Evolutionary conservation across 768 basidiomycete species (phyloP), one percentile per base, ranked within the genome.

Genomic region (Suillus paluster): DNA sequence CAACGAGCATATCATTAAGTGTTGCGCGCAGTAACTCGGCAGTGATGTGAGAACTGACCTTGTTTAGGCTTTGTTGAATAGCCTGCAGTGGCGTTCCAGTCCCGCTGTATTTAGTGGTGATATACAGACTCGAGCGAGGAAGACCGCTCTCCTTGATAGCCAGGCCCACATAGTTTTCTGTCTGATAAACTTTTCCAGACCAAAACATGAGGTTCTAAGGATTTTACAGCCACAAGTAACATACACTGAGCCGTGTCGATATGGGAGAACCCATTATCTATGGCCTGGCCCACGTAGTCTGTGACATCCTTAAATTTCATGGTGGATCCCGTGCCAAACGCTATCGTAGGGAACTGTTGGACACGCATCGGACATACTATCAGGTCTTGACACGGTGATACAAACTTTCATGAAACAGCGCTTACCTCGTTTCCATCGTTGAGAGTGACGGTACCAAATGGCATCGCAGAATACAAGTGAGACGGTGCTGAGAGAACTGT

Each of bases 191-290:
- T 59, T 41, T 11, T 33, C 30, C 36, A 45, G 30, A 21, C 5
- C 19, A 19, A 15, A 10, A 34, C 25, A 19, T 27, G 38, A 41
- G 57, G 38, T 53, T 64, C 12, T 39, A 67, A 54, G n/a, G 17
- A 39, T 52, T 25, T 49, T 41, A 19, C 17, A 42, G 54, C 25
- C 25, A 21, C 21, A 14, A 25, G 41, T 34, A 12, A 67, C 76
- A 54, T 53, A 86, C 87, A 62, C 62, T 84, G 82, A 1, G 88
- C 88, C 6, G 86, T 85, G 72, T 89, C 87, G 12, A 90, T 73
- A 71, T 90, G 88, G 4, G 78, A 78, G 67, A 90, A 89, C 0
- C 88, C 88, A 1, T 75, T 68, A 17, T 88, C 82, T 0, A 90
- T 72, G 4, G 89, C 88, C 66, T 84, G 83, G 49, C 82, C 78